Percentiles rank a stretch among this genome's conserved stretches.
Evolutionary conservation across 2,329 filamentous ascomycete species (phyloP).

Genomic region (Verticillium tricorpus): DNA sequence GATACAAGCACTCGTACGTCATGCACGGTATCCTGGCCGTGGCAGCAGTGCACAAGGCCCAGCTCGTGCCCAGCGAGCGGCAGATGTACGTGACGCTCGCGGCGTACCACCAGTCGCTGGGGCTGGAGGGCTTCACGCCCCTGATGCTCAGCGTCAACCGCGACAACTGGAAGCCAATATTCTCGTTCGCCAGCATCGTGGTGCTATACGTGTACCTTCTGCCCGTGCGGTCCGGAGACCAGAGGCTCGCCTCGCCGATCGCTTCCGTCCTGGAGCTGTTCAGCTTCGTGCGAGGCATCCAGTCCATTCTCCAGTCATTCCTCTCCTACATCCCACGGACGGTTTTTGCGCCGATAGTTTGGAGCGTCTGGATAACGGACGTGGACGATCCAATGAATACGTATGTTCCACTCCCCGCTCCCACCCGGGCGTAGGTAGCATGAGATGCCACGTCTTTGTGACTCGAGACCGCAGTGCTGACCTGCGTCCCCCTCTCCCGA

Average conservation of each 20-base stretch:
- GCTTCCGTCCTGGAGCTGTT: slow-evolving; percentile 4
- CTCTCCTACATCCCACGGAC: neutral
- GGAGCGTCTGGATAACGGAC: slow-evolving; percentile 1
- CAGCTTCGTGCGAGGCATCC: slow-evolving; percentile 5
- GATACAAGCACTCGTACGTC: slow-evolving; percentile 20
- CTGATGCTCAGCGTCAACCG: slow-evolving; percentile 13
- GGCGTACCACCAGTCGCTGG: slow-evolving; percentile 22
- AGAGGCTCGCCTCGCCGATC: neutral
- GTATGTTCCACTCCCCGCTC: neutral
- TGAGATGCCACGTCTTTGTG: no score
- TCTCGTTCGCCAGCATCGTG: slow-evolving; percentile 36
- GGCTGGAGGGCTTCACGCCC: slow-evolving; percentile 21
- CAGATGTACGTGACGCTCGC: slow-evolving; percentile 20
- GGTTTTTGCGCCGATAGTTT: neutral
- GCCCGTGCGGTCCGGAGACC: neutral
- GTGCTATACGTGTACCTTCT: slow-evolving; percentile 14
- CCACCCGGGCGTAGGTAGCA: no score
- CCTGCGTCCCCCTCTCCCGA: neutral
- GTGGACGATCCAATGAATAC: neutral
- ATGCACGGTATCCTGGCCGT: slow-evolving; percentile 23
- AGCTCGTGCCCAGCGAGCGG: slow-evolving; percentile 17
- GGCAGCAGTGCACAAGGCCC: slow-evolving; percentile 22
- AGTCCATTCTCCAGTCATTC: slow-evolving; percentile 1
- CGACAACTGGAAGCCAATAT: slow-evolving; percentile 23
- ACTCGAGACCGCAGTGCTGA: neutral